These are phyloP conservation scores for Ceratocystis alfenasii DNA, from an alignment of 2,329 filamentous ascomycete species.

Conservation along the genomic window DNA sequence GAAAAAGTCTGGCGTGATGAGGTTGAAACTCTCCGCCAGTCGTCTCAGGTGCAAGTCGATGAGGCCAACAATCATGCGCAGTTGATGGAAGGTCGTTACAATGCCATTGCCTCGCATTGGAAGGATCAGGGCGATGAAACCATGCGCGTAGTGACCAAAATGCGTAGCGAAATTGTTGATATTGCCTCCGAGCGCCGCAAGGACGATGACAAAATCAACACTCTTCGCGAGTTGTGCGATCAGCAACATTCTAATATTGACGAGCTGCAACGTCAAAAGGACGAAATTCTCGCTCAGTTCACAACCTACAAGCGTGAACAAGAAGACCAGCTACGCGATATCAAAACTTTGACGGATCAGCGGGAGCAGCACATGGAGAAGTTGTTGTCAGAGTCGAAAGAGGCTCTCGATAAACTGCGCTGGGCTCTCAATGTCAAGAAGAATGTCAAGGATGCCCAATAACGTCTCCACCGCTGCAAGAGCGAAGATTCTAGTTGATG, in stretches of 20 bases:
- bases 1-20: conserved; percentile 52
- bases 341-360: conserved; percentile 45
- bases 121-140: conserved; percentile 54
- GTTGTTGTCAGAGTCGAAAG: conserved; percentile 45
- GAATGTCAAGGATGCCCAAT: conserved; percentile 45
- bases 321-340: conserved; percentile 46
- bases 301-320: conserved; percentile 53
- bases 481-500: too few relatives aligned
- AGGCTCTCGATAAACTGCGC: conserved; percentile 54
- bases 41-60: conserved; percentile 52
- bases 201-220: conserved; percentile 52
- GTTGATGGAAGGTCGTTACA: conserved; percentile 59
- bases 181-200: conserved; percentile 44
- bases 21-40: conserved; percentile 49
- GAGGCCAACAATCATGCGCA: conserved; percentile 52
- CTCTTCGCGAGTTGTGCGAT: conserved; percentile 56
- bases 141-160: conserved; percentile 38
- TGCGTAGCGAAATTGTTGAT: conserved; percentile 42
- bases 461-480: conserved; percentile 24
- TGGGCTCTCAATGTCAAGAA: conserved; percentile 61
- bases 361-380: conserved; percentile 51
- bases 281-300: conserved; percentile 48
- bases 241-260: conserved; percentile 60
- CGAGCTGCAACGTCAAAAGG: conserved; percentile 48
- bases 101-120: conserved; percentile 53